Conservation (phyloP, 768 basidiomycete genomes). For the Tricholoma flavovirens region DNA sequence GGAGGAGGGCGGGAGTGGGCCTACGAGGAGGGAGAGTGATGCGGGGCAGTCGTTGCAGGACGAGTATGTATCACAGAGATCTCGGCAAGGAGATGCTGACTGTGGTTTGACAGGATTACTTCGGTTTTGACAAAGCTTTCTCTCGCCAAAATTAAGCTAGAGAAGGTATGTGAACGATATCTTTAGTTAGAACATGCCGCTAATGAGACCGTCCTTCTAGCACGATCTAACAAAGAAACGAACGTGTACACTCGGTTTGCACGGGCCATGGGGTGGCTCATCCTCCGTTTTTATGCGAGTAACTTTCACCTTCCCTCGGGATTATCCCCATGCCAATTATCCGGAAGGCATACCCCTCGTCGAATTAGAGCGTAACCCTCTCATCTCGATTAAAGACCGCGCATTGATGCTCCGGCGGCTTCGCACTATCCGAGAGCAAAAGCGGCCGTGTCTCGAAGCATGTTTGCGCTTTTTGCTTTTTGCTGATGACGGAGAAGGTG, state of each 20-base stretch:
- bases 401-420: constrained; percentile 76
- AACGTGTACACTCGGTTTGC: constrained; percentile 78
- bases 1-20: constrained; percentile 10
- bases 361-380: constrained; percentile 77
- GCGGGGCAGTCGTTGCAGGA: constrained; percentile 56
- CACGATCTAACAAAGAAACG: constrained; percentile 67
- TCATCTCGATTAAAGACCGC: constrained; percentile 73
- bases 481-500: constrained; percentile 57
- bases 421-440: constrained; percentile 59
- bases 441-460: constrained; percentile 79
- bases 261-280: constrained; percentile 88
- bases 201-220: constrained; percentile 25
- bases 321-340: constrained; percentile 61
- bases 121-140: constrained; percentile 62
- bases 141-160: constrained; percentile 72
- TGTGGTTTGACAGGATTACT: constrained; percentile 50
- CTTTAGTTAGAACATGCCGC: neutral
- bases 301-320: constrained; percentile 82
- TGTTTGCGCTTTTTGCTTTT: constrained; percentile 82
- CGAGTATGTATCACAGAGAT: constrained; percentile 46
- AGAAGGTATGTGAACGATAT: constrained; percentile 52
- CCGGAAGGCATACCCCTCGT: constrained; percentile 68
- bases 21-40: constrained; percentile 24
- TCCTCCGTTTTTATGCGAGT: constrained; percentile 83
- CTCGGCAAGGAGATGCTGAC: neutral